phyloP scores from a whole-genome alignment of 768 basidiomycete species.

The Crassisporium funariophilum region DNA sequence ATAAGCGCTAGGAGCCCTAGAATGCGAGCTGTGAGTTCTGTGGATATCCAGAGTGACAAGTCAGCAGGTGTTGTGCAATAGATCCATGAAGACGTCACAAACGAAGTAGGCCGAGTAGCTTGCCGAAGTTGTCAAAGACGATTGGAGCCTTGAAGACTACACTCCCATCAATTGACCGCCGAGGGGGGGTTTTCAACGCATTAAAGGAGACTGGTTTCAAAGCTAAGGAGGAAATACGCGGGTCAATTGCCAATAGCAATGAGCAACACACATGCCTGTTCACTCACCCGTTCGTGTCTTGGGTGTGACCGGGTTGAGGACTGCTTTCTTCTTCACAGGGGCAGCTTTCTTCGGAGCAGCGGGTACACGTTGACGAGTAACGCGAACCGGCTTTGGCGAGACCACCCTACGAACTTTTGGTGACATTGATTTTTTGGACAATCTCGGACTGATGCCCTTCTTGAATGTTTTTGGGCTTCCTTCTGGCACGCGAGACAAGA shows the following conservation, averaged over 20 bases:
- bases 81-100: slow-evolving; percentile 21
- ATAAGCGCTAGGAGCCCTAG: slow-evolving; percentile 71
- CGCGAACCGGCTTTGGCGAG: slow-evolving; percentile 22
- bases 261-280: background rate
- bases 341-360: slow-evolving; percentile 31
- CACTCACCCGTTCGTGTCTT: slow-evolving; percentile 40
- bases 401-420: slow-evolving; percentile 17
- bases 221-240: slow-evolving; percentile 16
- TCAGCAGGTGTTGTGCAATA: background rate
- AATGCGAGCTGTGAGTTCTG: slow-evolving; percentile 61
- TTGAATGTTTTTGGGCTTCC: slow-evolving; percentile 23
- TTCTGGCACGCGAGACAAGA: slow-evolving; percentile 27
- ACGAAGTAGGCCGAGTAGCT: slow-evolving; percentile 57
- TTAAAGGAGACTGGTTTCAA: slow-evolving; percentile 33
- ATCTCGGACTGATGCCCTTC: slow-evolving; percentile 30
- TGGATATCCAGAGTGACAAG: background rate
- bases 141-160: slow-evolving; percentile 13
- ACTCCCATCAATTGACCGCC: slow-evolving; percentile 20
- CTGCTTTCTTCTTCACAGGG: slow-evolving; percentile 24
- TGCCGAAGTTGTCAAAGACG: slow-evolving; percentile 42
- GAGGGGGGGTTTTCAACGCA: slow-evolving; percentile 26
- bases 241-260: background rate
- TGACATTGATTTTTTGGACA: slow-evolving; percentile 18
- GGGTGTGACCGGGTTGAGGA: slow-evolving; percentile 43
- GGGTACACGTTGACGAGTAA: slow-evolving; percentile 23